phyloP scores from a whole-genome alignment of 345 rosid genomes.

The Clausena lansium region DNA sequence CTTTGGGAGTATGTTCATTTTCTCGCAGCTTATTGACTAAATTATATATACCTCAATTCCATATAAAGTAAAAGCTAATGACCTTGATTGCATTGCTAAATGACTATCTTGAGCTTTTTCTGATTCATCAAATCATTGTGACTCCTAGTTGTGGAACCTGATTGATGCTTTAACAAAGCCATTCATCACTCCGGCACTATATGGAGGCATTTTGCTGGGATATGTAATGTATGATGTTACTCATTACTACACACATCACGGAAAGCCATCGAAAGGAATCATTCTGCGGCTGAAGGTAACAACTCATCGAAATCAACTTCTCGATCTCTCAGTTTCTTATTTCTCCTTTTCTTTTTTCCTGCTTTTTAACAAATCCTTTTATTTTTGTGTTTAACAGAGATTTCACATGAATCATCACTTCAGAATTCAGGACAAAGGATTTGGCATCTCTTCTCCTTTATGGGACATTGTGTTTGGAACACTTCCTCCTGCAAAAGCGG shows the following conservation, averaged over 20 bases:
- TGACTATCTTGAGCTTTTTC: neutral
- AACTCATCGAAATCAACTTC: neutral
- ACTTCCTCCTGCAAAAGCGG: constrained; percentile 35
- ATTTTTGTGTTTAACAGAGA: constrained; percentile 40
- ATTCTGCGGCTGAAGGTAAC: constrained; percentile 57
- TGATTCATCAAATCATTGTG: neutral
- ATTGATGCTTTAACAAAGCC: constrained; percentile 46
- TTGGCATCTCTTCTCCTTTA: constrained; percentile 67
- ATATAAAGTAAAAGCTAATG: neutral
- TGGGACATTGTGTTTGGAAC: constrained; percentile 79
- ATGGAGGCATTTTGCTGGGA: constrained; percentile 68
- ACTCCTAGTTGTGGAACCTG: constrained; percentile 51
- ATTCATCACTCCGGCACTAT: constrained; percentile 54
- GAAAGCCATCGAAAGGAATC: constrained; percentile 48
- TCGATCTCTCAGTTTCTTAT: neutral
- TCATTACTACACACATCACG: constrained; percentile 75
- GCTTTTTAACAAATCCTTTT: neutral
- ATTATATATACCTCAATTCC: neutral
- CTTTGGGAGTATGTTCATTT: constrained; percentile 52
- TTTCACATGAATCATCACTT: constrained; percentile 80
- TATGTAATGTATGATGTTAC: constrained; percentile 70
- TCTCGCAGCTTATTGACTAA: neutral
- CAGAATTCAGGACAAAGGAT: constrained; percentile 52
- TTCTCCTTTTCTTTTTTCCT: neutral
- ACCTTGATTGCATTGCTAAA: neutral